These are phyloP conservation scores for Paraurostyla sp. DNA, from an alignment of 73 alveolate genomes.

Conservation along the genomic window DNA sequence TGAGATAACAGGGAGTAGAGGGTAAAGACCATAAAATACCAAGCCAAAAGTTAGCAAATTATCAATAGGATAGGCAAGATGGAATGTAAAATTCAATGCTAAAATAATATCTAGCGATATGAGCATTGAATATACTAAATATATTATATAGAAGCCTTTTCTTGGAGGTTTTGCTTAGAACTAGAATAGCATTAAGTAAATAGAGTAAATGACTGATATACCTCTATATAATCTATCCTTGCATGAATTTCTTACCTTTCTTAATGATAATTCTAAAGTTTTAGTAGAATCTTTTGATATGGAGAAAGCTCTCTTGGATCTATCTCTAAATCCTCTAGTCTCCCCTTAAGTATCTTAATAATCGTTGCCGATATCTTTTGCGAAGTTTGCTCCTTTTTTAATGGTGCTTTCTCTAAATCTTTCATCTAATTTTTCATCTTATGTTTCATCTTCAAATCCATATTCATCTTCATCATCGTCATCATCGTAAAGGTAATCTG, in stretches of 20 bases:
- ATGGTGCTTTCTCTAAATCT: background rate
- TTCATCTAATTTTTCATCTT: background rate
- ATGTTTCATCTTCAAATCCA: background rate
- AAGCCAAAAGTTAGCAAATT: conserved; percentile 1
- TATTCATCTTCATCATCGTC: conserved; percentile 18
- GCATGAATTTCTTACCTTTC: background rate
- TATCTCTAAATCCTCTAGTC: background rate
- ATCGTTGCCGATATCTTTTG: background rate
- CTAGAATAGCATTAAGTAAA: background rate
- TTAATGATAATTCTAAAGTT: conserved; percentile 7
- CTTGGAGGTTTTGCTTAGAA: conserved; percentile 40
- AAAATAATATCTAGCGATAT: conserved; percentile 11
- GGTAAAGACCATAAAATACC: conserved; percentile 12
- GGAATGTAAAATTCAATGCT: background rate
- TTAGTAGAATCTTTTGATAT: conserved; percentile 1
- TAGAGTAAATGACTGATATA: background rate
- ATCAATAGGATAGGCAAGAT: background rate
- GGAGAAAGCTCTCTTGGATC: conserved; percentile 47
- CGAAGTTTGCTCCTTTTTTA: background rate
- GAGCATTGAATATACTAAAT: conserved; percentile 13
- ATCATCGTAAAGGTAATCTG: conserved; percentile 50
- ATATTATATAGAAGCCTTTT: background rate
- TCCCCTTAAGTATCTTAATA: background rate
- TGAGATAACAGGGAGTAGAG: conserved; percentile 8
- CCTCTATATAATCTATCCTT: background rate